Evolutionary conservation across 768 basidiomycete genomes (phyloP).

Genomic region (Lactarius sanguifluus): DNA sequence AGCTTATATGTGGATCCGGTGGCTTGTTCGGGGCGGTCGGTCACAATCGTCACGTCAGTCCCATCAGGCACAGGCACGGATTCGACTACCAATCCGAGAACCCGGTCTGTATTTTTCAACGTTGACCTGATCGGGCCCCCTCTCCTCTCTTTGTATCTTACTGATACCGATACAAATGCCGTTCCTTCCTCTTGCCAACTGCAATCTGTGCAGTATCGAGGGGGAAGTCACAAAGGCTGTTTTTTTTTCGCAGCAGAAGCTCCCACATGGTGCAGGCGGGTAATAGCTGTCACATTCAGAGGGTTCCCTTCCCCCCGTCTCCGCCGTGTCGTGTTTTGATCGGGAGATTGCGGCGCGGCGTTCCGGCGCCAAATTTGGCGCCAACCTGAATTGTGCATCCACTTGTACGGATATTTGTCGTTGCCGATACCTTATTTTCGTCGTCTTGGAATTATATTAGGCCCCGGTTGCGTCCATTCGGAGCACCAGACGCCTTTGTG

Average conservation of each 20-base stretch:
- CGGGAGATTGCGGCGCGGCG: not conserved
- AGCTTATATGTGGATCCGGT: not conserved
- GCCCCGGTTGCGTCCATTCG: not conserved
- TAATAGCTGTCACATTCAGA: conserved; percentile 2
- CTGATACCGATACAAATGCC: not conserved
- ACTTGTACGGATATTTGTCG: not conserved
- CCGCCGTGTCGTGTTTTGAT: not conserved
- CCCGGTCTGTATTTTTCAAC: not conserved
- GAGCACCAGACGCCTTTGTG: not conserved
- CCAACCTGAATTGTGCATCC: not conserved
- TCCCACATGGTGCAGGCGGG: not conserved
- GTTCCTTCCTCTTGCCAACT: not conserved
- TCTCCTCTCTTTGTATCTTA: not conserved
- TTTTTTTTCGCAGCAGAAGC: not conserved
- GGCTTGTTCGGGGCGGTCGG: not conserved
- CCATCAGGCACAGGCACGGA: not conserved
- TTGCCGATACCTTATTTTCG: not conserved
- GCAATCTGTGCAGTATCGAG: not conserved
- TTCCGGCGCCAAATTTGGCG: not conserved
- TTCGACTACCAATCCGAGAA: not conserved
- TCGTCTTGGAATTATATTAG: not conserved
- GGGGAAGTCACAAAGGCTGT: not conserved
- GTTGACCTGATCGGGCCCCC: not conserved
- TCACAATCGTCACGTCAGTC: conserved; percentile 9
- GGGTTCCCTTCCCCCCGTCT: not conserved